These are phyloP conservation scores for Teratosphaeria nubilosa DNA, from an alignment of 2,329 filamentous ascomycete species.

Conservation along the genomic window DNA sequence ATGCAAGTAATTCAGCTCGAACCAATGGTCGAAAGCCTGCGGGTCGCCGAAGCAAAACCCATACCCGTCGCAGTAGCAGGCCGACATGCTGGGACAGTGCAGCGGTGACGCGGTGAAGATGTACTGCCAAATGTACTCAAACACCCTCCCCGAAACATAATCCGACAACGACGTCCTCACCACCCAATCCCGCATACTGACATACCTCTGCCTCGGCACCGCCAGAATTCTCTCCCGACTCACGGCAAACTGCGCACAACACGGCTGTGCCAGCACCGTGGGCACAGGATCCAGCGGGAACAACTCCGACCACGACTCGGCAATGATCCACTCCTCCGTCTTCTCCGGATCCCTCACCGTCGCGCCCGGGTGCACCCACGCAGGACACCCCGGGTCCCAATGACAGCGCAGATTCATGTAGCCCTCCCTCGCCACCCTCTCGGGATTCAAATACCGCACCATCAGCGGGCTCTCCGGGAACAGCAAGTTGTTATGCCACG, in stretches of 20 bases:
- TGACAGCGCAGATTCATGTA: constrained; percentile 48
- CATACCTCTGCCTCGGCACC: constrained; percentile 43
- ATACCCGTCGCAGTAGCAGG: constrained; percentile 56
- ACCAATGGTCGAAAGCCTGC: constrained; percentile 39
- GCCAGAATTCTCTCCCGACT: constrained; percentile 46
- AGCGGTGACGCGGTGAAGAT: constrained; percentile 45
- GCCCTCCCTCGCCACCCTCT: constrained; percentile 38
- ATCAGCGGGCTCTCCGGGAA: constrained; percentile 36
- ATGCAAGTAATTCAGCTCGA: constrained; percentile 35
- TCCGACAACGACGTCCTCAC: constrained; percentile 47
- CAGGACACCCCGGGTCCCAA: constrained; percentile 47
- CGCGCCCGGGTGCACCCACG: constrained; percentile 43
- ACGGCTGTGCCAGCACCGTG: constrained; percentile 47
- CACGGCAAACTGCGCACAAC: constrained; percentile 55
- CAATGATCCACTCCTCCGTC: constrained; percentile 35
- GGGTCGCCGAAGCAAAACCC: constrained; percentile 50
- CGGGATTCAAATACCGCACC: constrained; percentile 34
- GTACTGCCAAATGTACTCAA: constrained; percentile 56
- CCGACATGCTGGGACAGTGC: constrained; percentile 42
- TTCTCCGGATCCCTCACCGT: constrained; percentile 27
- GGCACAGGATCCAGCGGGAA: constrained; percentile 40
- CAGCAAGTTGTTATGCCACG: constrained; percentile 50
- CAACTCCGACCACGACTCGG: constrained; percentile 37
- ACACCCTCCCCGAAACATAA: constrained; percentile 48
- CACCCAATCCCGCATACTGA: constrained; percentile 52